phyloP scores from a whole-genome alignment of 305 asterid genomes.

The Fraxinus albicans region DNA sequence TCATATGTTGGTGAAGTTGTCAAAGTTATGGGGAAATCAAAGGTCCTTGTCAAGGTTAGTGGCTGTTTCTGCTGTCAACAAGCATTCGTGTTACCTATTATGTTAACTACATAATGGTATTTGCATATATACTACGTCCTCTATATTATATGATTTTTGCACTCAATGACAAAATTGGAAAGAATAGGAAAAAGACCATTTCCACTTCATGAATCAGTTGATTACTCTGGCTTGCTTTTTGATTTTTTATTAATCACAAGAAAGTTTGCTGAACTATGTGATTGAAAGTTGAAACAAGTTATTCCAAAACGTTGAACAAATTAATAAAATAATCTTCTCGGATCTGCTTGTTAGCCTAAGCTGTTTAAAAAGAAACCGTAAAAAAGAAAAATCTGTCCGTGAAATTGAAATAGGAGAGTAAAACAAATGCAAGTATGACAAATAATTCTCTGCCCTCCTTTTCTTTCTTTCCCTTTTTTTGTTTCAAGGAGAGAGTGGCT shows the following conservation, averaged over 20 bases:
- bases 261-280: not conserved
- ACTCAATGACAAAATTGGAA: not conserved
- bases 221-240: not conserved
- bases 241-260: not conserved
- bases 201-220: not conserved
- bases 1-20: slow-evolving; percentile 96
- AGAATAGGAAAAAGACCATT: not conserved
- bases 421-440: not conserved
- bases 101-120: not conserved
- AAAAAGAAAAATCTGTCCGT: not conserved
- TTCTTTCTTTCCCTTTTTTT: not conserved
- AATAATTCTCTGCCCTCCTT: not conserved
- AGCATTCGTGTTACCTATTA: not conserved
- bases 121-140: not conserved
- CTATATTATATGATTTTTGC: not conserved
- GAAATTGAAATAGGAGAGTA: not conserved
- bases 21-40: slow-evolving; percentile 92
- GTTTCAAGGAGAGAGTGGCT: not conserved
- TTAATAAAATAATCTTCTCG: not conserved
- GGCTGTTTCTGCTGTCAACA: slow-evolving; percentile 3
- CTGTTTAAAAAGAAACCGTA: not conserved
- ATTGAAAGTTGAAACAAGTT: not conserved
- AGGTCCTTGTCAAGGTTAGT: slow-evolving; percentile 87
- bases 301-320: not conserved
- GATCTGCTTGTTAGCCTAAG: not conserved